Base-by-base conservation (phyloP, 2,329 filamentous ascomycete species). In the Cercospora zeae-maydis region DNA sequence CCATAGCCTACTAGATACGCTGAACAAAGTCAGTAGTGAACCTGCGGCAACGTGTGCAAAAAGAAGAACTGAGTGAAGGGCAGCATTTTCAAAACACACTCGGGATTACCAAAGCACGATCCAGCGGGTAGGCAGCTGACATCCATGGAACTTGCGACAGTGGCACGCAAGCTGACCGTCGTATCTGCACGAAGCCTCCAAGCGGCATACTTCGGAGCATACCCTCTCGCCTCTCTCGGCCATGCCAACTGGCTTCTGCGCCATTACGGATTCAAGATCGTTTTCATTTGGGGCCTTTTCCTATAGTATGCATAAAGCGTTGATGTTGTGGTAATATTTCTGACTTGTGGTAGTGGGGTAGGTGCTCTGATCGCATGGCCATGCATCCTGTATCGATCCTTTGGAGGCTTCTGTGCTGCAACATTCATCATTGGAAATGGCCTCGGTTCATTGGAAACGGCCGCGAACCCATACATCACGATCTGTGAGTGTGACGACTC, bases 281-380 rank as follows among this genome's bases (percentile, higher is more conserved):
- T 75, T 10, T 81, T 81, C 72, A 82, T 82, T 65, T 79, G 76
- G 70, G 84, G 85, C 0, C 79, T 87, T 0, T 77, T 73, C 37
- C 75, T 86, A 6, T 83, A 84, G 49, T 53, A 53, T 14, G 42
- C 9, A 1, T n/a, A 53, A 19, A 10, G n/a, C 24, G 3, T 34
- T 53, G 49, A 33, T 34, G 8, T 33, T 19, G n/a, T 34, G 16
- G 2, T 13, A 8, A 34, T 14, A 13, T 6, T 31, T 33, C 49
- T 53, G 49, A 53, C 49, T 8, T 53, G 4, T 53, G 14, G 31
- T 4, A 53, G 49, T 64, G 83, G 82, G 7, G 75, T 86, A 19
- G 84, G 83, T n/a, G 81, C 81, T 30, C 75, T 87, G 30, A 75
- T 85, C 54, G 84, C 85, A 63, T 86, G 83, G 84, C 84, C 84